These are phyloP conservation scores for Lepraria neglecta DNA, from an alignment of 495 filamentous ascomycete genomes.

Conservation along the genomic window DNA sequence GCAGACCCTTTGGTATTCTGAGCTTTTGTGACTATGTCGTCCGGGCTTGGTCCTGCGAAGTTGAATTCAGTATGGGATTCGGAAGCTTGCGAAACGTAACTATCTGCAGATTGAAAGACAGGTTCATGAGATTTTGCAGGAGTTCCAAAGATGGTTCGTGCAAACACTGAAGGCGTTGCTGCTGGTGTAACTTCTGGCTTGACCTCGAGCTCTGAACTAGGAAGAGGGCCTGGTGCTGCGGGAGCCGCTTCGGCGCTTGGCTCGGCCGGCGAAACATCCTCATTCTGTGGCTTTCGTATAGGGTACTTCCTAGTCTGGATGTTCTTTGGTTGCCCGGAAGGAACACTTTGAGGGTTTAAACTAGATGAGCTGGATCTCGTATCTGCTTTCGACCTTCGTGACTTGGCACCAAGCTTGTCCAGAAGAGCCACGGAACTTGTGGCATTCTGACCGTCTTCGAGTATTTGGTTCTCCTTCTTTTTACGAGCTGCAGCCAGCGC, in stretches of 20 bases:
- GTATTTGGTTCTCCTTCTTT: conserved; percentile 64
- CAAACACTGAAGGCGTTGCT: conserved; percentile 60
- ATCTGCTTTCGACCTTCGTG: conserved; percentile 6
- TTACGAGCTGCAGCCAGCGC: conserved; percentile 82
- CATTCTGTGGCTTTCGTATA: conserved; percentile 2
- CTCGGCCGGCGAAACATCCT: not conserved
- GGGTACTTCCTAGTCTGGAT: conserved; percentile 14
- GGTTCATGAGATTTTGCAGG: conserved; percentile 29
- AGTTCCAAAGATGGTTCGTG: conserved; percentile 56
- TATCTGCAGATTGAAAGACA: conserved; percentile 39
- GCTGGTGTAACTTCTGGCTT: not conserved
- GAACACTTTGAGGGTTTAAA: not conserved
- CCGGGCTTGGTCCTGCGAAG: conserved; percentile 89
- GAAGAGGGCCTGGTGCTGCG: not conserved
- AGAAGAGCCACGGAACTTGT: conserved; percentile 24
- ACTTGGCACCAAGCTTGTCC: conserved; percentile 22
- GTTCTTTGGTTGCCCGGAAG: conserved; percentile 7
- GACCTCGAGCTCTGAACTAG: not conserved
- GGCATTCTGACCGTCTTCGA: conserved; percentile 19
- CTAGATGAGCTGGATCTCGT: not conserved
- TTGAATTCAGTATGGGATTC: conserved; percentile 44
- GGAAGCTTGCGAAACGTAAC: conserved; percentile 43
- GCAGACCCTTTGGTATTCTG: conserved; percentile 72
- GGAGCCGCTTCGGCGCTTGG: not conserved
- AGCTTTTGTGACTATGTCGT: conserved; percentile 81